These are phyloP conservation scores for Zalaria obscura DNA, from an alignment of 2,329 filamentous ascomycete species.

Conservation along the genomic window DNA sequence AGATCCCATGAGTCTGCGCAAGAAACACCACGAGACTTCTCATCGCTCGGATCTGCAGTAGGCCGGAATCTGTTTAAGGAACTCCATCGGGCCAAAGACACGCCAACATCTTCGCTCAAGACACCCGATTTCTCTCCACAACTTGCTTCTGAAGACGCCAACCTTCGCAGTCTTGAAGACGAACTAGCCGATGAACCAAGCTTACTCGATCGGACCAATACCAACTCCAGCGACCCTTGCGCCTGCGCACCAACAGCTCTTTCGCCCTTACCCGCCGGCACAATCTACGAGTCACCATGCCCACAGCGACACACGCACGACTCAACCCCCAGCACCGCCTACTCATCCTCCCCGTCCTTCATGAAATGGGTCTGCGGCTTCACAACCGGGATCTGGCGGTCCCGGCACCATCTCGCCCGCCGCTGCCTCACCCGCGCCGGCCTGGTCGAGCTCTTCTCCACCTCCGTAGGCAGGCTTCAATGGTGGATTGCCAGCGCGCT, in stretches of 20 bases:
- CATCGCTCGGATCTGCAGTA: constrained; percentile 10
- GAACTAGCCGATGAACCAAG: too few species aligned
- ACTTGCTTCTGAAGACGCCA: not conserved
- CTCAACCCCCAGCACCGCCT: not conserved
- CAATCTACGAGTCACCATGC: too few species aligned
- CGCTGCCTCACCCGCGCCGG: constrained; percentile 16
- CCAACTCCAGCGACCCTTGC: too few species aligned
- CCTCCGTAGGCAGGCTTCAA: constrained; percentile 16
- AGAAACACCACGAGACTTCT: constrained; percentile 8
- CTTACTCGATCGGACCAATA: too few species aligned
- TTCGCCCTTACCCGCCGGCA: too few species aligned
- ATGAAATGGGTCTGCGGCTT: too few species aligned
- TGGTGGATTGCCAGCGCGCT: constrained; percentile 20
- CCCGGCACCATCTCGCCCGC: constrained; percentile 15
- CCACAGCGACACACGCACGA: too few species aligned
- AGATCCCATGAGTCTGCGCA: not conserved
- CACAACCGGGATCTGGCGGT: constrained; percentile 10
- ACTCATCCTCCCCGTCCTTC: not conserved
- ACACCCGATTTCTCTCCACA: constrained; percentile 5
- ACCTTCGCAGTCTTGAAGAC: too few species aligned
- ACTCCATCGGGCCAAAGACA: constrained; percentile 6
- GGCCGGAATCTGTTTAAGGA: constrained; percentile 21
- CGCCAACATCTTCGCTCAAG: constrained; percentile 11
- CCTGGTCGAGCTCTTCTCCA: constrained; percentile 12
- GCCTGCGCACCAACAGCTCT: too few species aligned